phyloP scores from a whole-genome alignment of 352 stramenopile species.

The Phytophthora cryptogea region DNA sequence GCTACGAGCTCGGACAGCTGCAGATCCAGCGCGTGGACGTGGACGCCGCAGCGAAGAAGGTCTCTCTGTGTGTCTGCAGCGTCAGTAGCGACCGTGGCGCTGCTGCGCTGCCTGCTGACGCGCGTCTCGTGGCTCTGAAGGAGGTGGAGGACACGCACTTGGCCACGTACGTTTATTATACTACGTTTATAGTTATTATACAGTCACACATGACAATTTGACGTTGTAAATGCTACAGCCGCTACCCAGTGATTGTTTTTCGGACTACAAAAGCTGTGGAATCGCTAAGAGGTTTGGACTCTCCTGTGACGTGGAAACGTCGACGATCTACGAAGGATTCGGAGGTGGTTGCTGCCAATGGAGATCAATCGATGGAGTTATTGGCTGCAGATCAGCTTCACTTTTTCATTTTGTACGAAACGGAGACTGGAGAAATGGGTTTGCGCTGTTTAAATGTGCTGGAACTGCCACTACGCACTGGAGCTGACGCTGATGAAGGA shows the following conservation, averaged over 20 bases:
- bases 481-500: background rate
- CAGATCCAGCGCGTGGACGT: conserved; percentile 33
- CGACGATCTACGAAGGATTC: conserved; percentile 10
- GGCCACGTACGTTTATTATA: conserved; percentile 39
- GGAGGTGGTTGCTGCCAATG: background rate
- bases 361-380: background rate
- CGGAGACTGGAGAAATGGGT: conserved; percentile 14
- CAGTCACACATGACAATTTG: background rate
- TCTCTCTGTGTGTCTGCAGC: conserved; percentile 14
- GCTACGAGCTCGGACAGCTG: conserved; percentile 20
- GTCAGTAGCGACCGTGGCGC: conserved; percentile 4
- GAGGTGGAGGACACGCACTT: conserved; percentile 43
- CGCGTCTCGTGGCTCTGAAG: conserved; percentile 41
- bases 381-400: conserved; percentile 5
- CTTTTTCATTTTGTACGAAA: conserved; percentile 35
- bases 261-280: conserved; percentile 6
- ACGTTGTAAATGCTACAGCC: conserved; percentile 17
- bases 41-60: conserved; percentile 26
- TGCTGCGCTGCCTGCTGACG: conserved; percentile 26
- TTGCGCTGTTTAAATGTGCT: conserved; percentile 33
- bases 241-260: conserved; percentile 35
- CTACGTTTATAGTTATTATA: background rate
- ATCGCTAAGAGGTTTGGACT: background rate
- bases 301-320: conserved; percentile 14
- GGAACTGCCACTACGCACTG: conserved; percentile 12